These are phyloP conservation scores for Aechmea fasciata DNA, from an alignment of 176 grass and related monocot species.

Conservation along the genomic window DNA sequence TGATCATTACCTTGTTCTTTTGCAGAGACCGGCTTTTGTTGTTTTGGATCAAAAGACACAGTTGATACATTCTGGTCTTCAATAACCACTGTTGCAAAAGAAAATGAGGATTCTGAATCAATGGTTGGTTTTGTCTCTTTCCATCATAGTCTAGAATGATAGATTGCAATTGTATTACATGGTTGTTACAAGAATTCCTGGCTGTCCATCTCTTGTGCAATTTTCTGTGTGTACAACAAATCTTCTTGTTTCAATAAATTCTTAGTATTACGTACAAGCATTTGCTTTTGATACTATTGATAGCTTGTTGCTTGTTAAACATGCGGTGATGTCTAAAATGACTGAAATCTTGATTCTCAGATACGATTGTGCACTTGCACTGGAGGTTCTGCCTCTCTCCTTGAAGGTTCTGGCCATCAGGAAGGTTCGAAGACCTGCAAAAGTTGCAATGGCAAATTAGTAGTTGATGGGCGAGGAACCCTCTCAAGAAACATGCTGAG, in stretches of 20 bases:
- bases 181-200: not conserved
- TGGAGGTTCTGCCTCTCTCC: constrained; percentile 11
- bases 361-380: constrained; percentile 33
- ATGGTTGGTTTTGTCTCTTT: constrained; percentile 24
- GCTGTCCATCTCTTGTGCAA: not conserved
- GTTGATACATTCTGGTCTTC: constrained; percentile 20
- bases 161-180: not conserved
- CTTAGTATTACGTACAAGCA: not conserved
- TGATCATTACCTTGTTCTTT: constrained; percentile 50
- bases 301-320: not conserved
- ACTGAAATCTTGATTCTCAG: constrained; percentile 25
- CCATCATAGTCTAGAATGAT: constrained; percentile 4
- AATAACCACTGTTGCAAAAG: constrained; percentile 17
- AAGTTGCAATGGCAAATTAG: constrained; percentile 37
- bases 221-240: not conserved
- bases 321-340: constrained; percentile 8
- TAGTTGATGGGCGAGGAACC: constrained; percentile 23
- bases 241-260: not conserved
- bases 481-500: constrained; percentile 46
- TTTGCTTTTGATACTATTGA: not conserved
- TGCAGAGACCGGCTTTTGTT: constrained; percentile 37
- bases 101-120: constrained; percentile 24
- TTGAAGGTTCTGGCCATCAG: constrained; percentile 16
- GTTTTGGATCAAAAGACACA: constrained; percentile 28
- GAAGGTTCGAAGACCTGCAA: constrained; percentile 45